phyloP scores from a whole-genome alignment of 306 rosid species.

The Arachis stenosperma region DNA sequence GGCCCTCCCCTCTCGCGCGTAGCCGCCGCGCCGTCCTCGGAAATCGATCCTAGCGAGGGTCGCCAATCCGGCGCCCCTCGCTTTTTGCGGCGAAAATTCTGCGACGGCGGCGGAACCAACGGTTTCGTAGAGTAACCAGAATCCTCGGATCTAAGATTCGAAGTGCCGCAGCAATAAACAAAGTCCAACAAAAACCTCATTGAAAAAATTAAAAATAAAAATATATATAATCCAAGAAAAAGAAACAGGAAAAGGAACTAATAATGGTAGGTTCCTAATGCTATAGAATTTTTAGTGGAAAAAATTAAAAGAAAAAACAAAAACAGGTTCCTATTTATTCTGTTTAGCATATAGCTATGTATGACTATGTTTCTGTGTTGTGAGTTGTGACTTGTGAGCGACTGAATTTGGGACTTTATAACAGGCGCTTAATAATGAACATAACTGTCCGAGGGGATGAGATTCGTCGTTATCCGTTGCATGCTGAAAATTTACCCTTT shows the following conservation, averaged over 20 bases:
- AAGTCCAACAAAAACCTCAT: slow-evolving; percentile 56
- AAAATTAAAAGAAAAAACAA: not conserved
- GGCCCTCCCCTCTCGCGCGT: not conserved
- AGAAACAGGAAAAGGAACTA: not conserved
- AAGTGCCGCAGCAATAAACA: slow-evolving; percentile 50
- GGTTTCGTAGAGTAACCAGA: not conserved
- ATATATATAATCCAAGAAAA: not conserved
- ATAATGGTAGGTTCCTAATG: not conserved
- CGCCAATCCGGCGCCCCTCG: slow-evolving; percentile 49
- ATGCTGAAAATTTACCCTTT: not conserved
- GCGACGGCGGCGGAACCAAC: not conserved
- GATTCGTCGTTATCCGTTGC: slow-evolving; percentile 13
- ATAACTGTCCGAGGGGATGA: not conserved
- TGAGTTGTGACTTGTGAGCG: not conserved
- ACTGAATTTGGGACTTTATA: not conserved
- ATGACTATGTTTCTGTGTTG: not conserved
- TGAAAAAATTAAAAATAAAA: not conserved
- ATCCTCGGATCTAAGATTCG: not conserved
- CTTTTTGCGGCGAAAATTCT: slow-evolving; percentile 31
- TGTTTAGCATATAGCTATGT: not conserved
- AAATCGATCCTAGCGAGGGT: slow-evolving; percentile 63
- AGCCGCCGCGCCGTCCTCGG: slow-evolving; percentile 48
- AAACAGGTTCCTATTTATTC: not conserved
- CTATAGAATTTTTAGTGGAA: not conserved
- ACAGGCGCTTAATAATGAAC: not conserved